phyloP scores from a whole-genome alignment of 305 asterid species.

The Nicotiana rustica region DNA sequence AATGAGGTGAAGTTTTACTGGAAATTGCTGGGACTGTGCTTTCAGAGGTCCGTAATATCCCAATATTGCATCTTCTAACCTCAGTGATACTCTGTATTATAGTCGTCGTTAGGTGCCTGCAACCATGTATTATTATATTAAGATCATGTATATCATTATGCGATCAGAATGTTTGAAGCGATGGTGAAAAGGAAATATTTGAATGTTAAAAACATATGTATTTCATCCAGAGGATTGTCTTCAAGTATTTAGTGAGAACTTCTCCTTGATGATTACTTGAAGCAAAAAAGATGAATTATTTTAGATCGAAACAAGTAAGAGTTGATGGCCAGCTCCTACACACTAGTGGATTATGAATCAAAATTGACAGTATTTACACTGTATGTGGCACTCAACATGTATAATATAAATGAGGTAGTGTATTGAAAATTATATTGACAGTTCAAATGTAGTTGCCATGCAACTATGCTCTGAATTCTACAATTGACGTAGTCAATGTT shows the following conservation, averaged over 20 bases:
- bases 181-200: neutral
- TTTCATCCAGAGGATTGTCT: conserved; percentile 3
- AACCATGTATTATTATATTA: neutral
- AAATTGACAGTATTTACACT: neutral
- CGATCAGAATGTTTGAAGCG: neutral
- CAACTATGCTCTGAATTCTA: neutral
- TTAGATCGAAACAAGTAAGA: neutral
- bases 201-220: neutral
- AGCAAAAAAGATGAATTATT: neutral
- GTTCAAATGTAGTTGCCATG: neutral
- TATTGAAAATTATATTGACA: neutral
- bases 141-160: neutral
- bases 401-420: neutral
- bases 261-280: neutral
- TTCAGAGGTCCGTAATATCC: neutral
- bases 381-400: neutral
- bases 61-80: neutral
- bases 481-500: neutral
- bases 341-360: neutral
- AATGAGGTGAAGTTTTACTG: neutral
- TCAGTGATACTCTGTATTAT: neutral
- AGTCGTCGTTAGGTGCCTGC: neutral
- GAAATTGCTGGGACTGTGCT: neutral
- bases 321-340: neutral
- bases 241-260: neutral